Evolutionary conservation across 345 rosid genomes (phyloP), one percentile per base, ranked within the genome.

Genomic region (Eucalyptus microcorys): DNA sequence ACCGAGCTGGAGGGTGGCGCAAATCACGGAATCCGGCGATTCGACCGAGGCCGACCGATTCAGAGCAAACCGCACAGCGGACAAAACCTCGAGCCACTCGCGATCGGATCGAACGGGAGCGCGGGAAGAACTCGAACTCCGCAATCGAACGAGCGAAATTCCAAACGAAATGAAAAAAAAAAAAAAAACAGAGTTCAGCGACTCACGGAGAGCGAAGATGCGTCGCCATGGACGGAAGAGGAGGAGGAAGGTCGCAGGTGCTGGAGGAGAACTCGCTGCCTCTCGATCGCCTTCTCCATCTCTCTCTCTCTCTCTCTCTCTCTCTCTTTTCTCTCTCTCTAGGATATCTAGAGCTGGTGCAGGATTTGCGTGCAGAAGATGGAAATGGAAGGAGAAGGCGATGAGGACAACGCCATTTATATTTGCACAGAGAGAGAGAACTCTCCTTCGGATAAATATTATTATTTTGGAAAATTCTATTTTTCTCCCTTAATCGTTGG

Each of bases 281-380:
- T 94, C 91, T 94, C 94, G 93, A 95, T 95, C 21, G 99, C 99
- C 91, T 93, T 97, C 89, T 98, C 99, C 99, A 98, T 45, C 83
- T 27, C 86, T 47, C 50, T 84, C 40, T 85, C 49, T 14, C 86
- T 80, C 43, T 40, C 42, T 43, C 8, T 43, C 49, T 49, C 53
- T 84, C 49, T 45, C 53, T 43, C 15, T 42, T 6, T 32, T 43
- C 10, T 49, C 87, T 30, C 52, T 68, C 81, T 68, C 81, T 37
- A 37, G 45, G 27, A 71, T 5, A 19, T 2, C 4, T 71, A 19
- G 45, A 5, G 80, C 47, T 3, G 11, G 2, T 40, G 84, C 37
- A 76, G 84, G 24, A 21, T 21, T 40, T 40, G 84, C 47, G 84
- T 76, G 84, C 84, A 40, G 24, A 76, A 40, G 84, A 40, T 6